Base-by-base conservation (phyloP, 2,329 filamentous ascomycete genomes). In the Fusarium chaquense region DNA sequence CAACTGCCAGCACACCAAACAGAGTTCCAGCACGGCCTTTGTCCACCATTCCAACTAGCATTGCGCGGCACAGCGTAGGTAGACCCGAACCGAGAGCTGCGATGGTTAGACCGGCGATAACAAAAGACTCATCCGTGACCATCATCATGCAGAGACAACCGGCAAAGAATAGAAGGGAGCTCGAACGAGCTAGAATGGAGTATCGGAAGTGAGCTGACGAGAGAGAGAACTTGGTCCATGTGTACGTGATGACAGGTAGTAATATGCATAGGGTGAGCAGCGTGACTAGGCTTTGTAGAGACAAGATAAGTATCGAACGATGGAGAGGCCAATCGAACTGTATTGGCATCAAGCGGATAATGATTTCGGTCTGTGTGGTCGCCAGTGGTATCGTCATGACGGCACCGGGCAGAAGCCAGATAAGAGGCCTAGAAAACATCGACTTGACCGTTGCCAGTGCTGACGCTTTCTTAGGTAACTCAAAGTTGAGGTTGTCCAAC, bases 31-130 rank as follows among this genome's bases (percentile, higher is more conserved):
- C 63, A 26, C 58, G 57, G 15, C 69, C 55, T 30, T 72, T 58
- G 10, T 58, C 56, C 11, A 60, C 33, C 20, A 55, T 26, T 10
- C 58, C 56, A 15, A 75, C 62, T 24, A 77, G 40, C 65, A 77
- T 73, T 16, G 73, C 60, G 12, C 75, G 73, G 41, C 73, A 73
- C 7, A 77, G 50, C 26, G 61, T 73, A 30, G 74, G 71, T 10
- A 76, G 33, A 8, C 73, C 75, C 3, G 74, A 76, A 5, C 72
- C 72, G 3, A 76, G 59, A 13, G 69, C 71, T 6, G 72, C 70
- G 33, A 74, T 30, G 32, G 43, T 20, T 41, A 76, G 44, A 10
- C 75, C 75, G 2, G 64, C 18, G 5, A 76, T 36, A 22, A 77
- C 45, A 20, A 76, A 61, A 10, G 49, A 41, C n/a, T 70, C 38